These are phyloP conservation scores for Postia placenta DNA, from an alignment of 768 basidiomycete genomes.

Conservation along the genomic window DNA sequence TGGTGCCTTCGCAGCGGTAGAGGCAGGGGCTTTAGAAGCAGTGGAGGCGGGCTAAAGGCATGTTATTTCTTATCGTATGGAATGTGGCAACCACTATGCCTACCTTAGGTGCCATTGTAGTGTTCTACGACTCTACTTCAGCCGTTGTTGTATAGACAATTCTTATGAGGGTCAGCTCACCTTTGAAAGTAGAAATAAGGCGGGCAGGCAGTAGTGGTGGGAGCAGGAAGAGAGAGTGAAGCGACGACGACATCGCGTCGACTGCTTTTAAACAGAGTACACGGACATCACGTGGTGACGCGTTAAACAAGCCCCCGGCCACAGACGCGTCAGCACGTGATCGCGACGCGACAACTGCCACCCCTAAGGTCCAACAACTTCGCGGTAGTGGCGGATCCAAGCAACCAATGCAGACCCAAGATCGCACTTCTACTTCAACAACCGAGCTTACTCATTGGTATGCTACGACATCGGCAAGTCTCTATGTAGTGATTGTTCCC, in stretches of 20 bases:
- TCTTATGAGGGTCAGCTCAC: slow-evolving; percentile 7
- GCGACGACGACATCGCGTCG: slow-evolving; percentile 13
- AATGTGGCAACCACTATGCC: slow-evolving; percentile 3
- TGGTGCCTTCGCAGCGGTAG: slow-evolving; percentile 35
- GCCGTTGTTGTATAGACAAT: too few relatives aligned
- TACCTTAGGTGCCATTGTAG: slow-evolving; percentile 25
- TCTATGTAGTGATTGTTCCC: slow-evolving; percentile 33
- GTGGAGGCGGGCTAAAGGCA: slow-evolving; percentile 38
- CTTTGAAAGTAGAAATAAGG: slow-evolving; percentile 7
- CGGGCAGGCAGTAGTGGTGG: slow-evolving; percentile 8
- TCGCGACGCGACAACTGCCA: slow-evolving; percentile 7
- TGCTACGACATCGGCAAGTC: not conserved
- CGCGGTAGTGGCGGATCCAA: too few relatives aligned
- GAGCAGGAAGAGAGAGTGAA: slow-evolving; percentile 13
- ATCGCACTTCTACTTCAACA: too few relatives aligned
- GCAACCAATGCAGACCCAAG: too few relatives aligned
- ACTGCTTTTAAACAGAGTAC: slow-evolving; percentile 15
- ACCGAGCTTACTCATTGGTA: not conserved
- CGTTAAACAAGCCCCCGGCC: slow-evolving; percentile 15
- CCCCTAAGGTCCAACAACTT: too few relatives aligned
- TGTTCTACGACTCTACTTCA: slow-evolving; percentile 3
- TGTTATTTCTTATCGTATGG: not conserved
- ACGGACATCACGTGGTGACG: slow-evolving; percentile 15
- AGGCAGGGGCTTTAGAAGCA: slow-evolving; percentile 53
- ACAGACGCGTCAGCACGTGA: slow-evolving; percentile 16